A percentile compares a stretch with the other conserved stretches of the same genome.
phyloP scores from a whole-genome alignment of 1,139 yeast genomes.

The Ogataea hybrid region DNA sequence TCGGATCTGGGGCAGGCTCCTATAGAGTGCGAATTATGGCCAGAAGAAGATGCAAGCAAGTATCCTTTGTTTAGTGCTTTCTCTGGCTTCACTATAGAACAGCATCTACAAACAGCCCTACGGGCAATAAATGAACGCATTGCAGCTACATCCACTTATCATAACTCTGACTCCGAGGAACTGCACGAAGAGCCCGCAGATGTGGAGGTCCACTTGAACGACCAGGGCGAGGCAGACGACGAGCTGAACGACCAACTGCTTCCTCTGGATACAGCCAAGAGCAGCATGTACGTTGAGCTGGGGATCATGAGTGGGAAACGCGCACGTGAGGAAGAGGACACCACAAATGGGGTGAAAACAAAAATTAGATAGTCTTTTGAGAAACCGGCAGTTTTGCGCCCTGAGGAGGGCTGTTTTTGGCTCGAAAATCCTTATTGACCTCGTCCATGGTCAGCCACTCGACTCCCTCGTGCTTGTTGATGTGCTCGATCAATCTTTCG shows the following conservation, averaged over 20 bases:
- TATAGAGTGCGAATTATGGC: conserved; percentile 14
- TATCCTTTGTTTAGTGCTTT: conserved; percentile 17
- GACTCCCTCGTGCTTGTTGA: conserved; percentile 35
- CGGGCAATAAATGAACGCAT: conserved; percentile 16
- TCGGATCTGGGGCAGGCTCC: conserved; percentile 8
- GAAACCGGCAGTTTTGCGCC: conserved; percentile 29
- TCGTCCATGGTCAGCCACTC: conserved; percentile 37
- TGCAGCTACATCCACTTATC: conserved; percentile 12
- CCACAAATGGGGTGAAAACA: neutral
- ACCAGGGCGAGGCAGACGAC: conserved; percentile 20
- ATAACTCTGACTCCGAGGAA: conserved; percentile 12
- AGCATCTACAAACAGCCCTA: conserved; percentile 12
- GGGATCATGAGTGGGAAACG: conserved; percentile 9
- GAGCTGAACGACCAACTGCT: conserved; percentile 21
- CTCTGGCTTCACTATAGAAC: neutral
- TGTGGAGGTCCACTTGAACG: conserved; percentile 14
- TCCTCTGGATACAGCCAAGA: conserved; percentile 12
- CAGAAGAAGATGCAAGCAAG: neutral
- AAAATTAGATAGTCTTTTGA: conserved; percentile 1
- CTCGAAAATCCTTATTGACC: conserved; percentile 32
- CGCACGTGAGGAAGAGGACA: conserved; percentile 4
- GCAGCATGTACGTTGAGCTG: conserved; percentile 21
- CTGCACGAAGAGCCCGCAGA: conserved; percentile 6
- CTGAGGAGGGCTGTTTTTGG: conserved; percentile 23
- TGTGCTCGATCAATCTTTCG: conserved; percentile 33